Evolutionary conservation across 805 yeast genomes (phyloP), one percentile per base, ranked within the genome.

Genomic region (Teunomyces barrocoloradensis): DNA sequence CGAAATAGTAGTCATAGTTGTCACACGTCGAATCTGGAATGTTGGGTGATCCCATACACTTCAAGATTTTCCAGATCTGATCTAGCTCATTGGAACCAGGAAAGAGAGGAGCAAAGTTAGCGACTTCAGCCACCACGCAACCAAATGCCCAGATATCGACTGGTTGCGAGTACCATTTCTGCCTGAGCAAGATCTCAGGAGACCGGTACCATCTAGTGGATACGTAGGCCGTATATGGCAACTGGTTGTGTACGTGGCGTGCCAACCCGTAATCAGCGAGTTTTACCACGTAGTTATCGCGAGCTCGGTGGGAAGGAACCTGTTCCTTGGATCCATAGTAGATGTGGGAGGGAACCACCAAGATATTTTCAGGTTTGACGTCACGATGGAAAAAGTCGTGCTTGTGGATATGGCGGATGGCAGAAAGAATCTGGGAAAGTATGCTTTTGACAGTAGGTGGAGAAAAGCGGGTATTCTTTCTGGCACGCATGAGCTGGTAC

Each of bases 61-160:
- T 77, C 48, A 88, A 64, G 6, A 88, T 83, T 59, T 75, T 79
- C 78, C 81, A 78, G 10, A 84, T 75, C 69, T 91, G 97, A 59
- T 91, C 96, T 43, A 84, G 57, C 59, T 87, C 94, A 60, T 83
- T 79, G 12, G 75, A 61, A 0, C 98, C 98, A 0, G 97, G 95
- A 59, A 92, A 88, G 29, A 91, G 70, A 1, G 98, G 96, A 32
- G 74, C 62, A 56, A 87, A 81, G 38, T 82, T 82, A 18, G 88
- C 86, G 38, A 82, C 73, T 60, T 87, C 96, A 5, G 80, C 79
- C 1, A 87, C 89, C 33, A 87, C 89, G 38, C 84, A 78, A 1
- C 90, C 96, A 71, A 87, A 87, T 0, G 95, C 92, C 96, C 96
- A 87, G 29, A 87, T 78, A 68, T 87, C 96, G 32, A 85, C 78